Base-by-base conservation (phyloP, 73 alveolate species). In the Paramecium primaurelia region DNA sequence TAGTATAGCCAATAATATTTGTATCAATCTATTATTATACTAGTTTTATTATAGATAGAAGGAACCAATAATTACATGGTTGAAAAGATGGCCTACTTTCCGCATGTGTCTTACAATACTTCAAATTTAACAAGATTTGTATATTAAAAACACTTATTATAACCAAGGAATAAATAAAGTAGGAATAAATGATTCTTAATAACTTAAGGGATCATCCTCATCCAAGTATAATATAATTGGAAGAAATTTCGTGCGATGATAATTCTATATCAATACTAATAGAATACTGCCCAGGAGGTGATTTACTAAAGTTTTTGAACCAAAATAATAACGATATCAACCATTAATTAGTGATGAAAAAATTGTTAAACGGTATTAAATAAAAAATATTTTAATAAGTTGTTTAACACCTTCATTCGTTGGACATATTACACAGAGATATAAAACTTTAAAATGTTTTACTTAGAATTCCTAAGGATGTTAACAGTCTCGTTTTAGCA, bases 11-110 rank as follows among this genome's bases (percentile, higher is more conserved):
- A 30, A 22, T 25, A 16, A 45, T 26, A 47, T 80, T 32, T 42
- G 91, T 80, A 80, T 45, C 8, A 49, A 8, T 12, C 10, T 80
- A 20, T 45, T 28, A 26, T 47, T 18, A 75, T 34, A 0, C 49
- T 64, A 64, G 84, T 32, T 64, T 25, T 64, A 25, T 34, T 64
- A 12, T 25, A 36, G 34, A 75, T 42, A 18, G 60, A 73, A 9
- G 87, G 87, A 73, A 73, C 87, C 20, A 73, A 34, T 22, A 38
- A 36, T 8, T 30, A n/a, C 5, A 2, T 37, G 32, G 59, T 73
- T 11, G 87, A 73, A 68, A 73, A 73, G 59, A 44, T 73, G 87
- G 87, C 87, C 12, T 73, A 16, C 59, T 73, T 36, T 73, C 87
- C 87, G 18, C 42, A 64, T 32, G 28, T 32, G 3, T 34, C 49